Base-by-base conservation (phyloP, 2,329 filamentous ascomycete genomes). In the Incumbomyces delicatus region DNA sequence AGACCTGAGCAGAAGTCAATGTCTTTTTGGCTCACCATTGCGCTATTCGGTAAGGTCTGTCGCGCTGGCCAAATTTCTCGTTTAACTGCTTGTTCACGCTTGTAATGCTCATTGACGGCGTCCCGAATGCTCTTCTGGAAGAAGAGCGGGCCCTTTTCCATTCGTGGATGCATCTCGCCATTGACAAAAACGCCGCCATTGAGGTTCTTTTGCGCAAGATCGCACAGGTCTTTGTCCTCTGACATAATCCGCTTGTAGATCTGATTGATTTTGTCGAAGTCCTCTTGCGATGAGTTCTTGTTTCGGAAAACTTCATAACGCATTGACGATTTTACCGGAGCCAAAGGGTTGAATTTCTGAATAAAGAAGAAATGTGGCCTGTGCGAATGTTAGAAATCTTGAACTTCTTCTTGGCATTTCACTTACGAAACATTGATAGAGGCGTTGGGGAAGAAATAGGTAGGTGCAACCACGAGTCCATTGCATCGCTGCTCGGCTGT, bases 361-460 rank as follows among this genome's bases (percentile, higher is more conserved):
- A 81, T 73, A 66, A 79, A 78, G 63, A 82, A 75, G 61, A 81
- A 81, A 62, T 81, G 68, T n/a, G 75, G 71, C 12, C 73, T 76
- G 48, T 2, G 13, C 22, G 2, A 12, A 22, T 37, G 41, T 53
- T 40, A 50, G 47, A 22, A 31, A 33, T 3, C n/a, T 47, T 22
- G 16, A 18, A 18, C 10, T 8, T 32, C 17, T 14, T 6, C 17
- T 42, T 8, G 22, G 16, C 13, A 37, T 14, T 10, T 20, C 39
- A 54, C 53, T 53, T 46, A 57, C 55, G 48, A 31, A 16, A 57
- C 50, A 10, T 43, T 48, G 11, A 54, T 44, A 10, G 53, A 57
- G 5, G 46, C 51, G 40, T 57, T 57, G 11, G 55, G 55, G 22
- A 55, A 56, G 44, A 50, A 56, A 41, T 54, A 57, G 2, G 53